Evolutionary conservation across 495 filamentous ascomycete genomes (phyloP), one percentile per base, ranked within the genome.

Genomic region (Penicillium angulare): DNA sequence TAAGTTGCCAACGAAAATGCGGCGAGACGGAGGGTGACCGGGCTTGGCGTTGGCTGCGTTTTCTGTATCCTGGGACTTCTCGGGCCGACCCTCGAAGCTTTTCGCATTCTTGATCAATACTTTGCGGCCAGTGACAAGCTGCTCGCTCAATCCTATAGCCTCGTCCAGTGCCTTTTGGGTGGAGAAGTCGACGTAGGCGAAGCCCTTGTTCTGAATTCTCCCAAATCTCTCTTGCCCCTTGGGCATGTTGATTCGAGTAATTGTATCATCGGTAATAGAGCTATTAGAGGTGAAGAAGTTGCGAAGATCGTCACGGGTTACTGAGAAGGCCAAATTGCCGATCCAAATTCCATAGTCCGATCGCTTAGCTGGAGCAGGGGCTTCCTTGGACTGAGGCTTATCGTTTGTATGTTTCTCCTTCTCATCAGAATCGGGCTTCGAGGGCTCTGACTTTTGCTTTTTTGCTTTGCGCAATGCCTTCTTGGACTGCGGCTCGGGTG

Each of bases 121-220:
- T 35, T 84, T 83, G 32, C 93, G 85, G 3, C 89, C 86, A 34
- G 73, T 59, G 32, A 95, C 64, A 50, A 92, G 77, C 31, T 84
- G 86, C 65, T 99, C 95, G 13, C 85, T 90, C 43, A 96, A 72
- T 0, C 77, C 84, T 53, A 97, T 68, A 24, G 89, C 91, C 22
- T 86, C 79, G 0, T 84, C 68, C 54, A 87, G 71, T n/a, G 82
- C 83, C 16, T 81, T 78, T 23, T 79, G 60, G n/a, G 66, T 84
- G 10, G 82, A 74, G 61, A 99, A 95, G 62, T 99, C 95, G 45
- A 99, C 84, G 59, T 97, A 97, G 46, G 95, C 95, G 64, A 96
- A 99, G 6, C 93, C 95, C 61, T 84, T 88, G 71, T 97, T 92
- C 22, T 80, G 77, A 10, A 77, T 59, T 52, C 77, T 85, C 23